These are phyloP conservation scores for Fagus sylvatica DNA, from an alignment of 306 rosid species.

Conservation along the genomic window DNA sequence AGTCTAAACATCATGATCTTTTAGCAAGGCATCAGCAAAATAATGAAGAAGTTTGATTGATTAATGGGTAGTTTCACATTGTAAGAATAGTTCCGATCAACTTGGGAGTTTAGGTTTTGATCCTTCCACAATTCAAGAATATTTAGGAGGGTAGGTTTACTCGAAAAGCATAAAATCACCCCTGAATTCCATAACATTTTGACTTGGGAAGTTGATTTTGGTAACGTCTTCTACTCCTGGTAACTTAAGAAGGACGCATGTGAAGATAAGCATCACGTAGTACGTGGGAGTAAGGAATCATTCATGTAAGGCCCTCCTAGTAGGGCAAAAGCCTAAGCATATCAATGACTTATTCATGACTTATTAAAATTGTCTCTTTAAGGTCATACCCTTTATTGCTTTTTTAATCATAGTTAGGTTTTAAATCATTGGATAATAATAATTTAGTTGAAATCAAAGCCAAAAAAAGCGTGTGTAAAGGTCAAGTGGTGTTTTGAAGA, in stretches of 20 bases:
- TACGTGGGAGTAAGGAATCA: conserved; percentile 10
- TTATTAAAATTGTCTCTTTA: conserved; percentile 2
- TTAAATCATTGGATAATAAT: conserved; percentile 29
- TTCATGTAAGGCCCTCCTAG: conserved; percentile 6
- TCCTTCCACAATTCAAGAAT: background rate
- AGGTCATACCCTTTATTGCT: background rate
- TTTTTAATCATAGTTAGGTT: background rate
- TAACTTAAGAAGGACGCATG: background rate
- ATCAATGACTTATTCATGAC: conserved; percentile 6
- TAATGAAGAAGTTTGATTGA: too few species aligned
- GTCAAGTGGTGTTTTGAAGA: conserved; percentile 1
- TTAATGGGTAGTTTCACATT: background rate
- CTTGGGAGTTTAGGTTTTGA: background rate
- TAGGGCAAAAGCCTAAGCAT: background rate
- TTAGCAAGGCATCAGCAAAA: too few species aligned
- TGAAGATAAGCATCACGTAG: background rate
- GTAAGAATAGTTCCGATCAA: background rate
- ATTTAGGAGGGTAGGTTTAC: background rate
- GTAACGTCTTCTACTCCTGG: background rate
- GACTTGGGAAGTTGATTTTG: background rate
- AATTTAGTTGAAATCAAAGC: conserved; percentile 22
- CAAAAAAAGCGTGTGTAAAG: background rate
- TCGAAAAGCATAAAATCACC: background rate
- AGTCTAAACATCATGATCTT: too few species aligned
- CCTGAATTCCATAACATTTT: background rate